Conservation (phyloP, 2,329 filamentous ascomycete genomes). For the Nothophaeocryptopus gaeumannii region DNA sequence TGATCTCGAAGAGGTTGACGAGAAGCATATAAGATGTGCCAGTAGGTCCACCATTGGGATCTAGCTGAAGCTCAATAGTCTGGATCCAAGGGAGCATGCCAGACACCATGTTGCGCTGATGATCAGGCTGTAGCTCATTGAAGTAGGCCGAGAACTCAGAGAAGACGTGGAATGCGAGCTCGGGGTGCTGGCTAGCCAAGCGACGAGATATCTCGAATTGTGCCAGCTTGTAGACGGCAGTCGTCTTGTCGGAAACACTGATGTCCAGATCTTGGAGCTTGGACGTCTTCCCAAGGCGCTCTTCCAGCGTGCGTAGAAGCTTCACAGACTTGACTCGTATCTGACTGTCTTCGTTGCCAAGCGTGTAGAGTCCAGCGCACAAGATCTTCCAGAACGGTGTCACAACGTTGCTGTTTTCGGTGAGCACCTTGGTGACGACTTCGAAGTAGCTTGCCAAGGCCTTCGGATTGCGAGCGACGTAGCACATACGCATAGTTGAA, state of each 20-base stretch:
- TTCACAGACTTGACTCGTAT: constrained; percentile 85
- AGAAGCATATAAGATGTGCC: constrained; percentile 91
- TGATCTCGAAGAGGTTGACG: constrained; percentile 93
- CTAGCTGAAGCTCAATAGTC: constrained; percentile 84
- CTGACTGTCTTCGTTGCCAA: constrained; percentile 86
- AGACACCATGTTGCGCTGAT: constrained; percentile 90
- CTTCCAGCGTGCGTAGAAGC: constrained; percentile 74
- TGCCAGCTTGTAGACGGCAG: constrained; percentile 93
- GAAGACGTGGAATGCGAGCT: constrained; percentile 88
- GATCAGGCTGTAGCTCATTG: constrained; percentile 75
- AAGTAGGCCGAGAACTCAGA: constrained; percentile 95
- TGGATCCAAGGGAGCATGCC: constrained; percentile 96
- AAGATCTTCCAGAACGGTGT: constrained; percentile 88
- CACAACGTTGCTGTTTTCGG: constrained; percentile 75
- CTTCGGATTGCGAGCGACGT: constrained; percentile 68
- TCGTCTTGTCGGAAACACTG: constrained; percentile 96
- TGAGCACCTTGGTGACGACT: constrained; percentile 82
- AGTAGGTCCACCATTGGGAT: constrained; percentile 86
- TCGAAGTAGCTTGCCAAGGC: constrained; percentile 93
- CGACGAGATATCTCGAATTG: constrained; percentile 95
- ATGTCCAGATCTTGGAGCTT: constrained; percentile 97
- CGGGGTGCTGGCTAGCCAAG: constrained; percentile 81
- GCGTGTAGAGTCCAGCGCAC: constrained; percentile 81
- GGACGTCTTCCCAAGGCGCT: constrained; percentile 74
- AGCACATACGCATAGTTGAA: constrained; percentile 88